phyloP scores from a whole-genome alignment of 2,329 filamentous ascomycete species.

The Massarina eburnea region DNA sequence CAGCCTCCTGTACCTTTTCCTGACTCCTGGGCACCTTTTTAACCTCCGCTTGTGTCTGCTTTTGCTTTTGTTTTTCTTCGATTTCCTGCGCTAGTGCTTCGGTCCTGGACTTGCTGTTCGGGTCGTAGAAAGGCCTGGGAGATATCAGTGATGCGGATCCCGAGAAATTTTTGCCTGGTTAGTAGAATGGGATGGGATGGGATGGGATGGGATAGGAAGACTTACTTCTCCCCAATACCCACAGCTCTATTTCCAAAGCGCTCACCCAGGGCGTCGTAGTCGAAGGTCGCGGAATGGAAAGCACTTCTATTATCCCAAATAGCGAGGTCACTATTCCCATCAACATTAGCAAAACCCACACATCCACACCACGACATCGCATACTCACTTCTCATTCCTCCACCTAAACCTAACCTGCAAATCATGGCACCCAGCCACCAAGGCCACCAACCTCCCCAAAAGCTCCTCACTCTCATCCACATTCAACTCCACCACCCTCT shows the following conservation, averaged over 20 bases:
- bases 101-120: slow-evolving; percentile 5
- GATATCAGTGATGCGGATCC: neutral
- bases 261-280: slow-evolving; percentile 58
- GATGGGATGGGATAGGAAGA: neutral
- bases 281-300: slow-evolving; percentile 63
- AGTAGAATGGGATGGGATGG: neutral
- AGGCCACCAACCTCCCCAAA: slow-evolving; percentile 35
- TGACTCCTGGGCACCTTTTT: neutral
- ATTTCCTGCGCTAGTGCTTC: slow-evolving; percentile 6
- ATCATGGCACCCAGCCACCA: slow-evolving; percentile 51
- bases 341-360: neutral
- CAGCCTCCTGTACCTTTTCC: neutral
- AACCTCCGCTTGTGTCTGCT: neutral
- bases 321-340: slow-evolving; percentile 35
- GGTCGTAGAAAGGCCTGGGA: slow-evolving; percentile 1
- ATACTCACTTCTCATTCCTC: slow-evolving; percentile 46
- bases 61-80: neutral
- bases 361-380: slow-evolving; percentile 30
- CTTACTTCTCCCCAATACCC: slow-evolving; percentile 47
- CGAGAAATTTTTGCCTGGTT: neutral
- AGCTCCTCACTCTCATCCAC: slow-evolving; percentile 37
- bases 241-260: slow-evolving; percentile 60
- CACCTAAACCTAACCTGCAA: slow-evolving; percentile 54
- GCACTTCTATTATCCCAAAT: slow-evolving; percentile 68
- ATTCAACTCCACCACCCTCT: slow-evolving; percentile 40